Evolutionary conservation across 2,329 filamentous ascomycete genomes (phyloP).

Genomic region (Pestalotiopsis sp.): DNA sequence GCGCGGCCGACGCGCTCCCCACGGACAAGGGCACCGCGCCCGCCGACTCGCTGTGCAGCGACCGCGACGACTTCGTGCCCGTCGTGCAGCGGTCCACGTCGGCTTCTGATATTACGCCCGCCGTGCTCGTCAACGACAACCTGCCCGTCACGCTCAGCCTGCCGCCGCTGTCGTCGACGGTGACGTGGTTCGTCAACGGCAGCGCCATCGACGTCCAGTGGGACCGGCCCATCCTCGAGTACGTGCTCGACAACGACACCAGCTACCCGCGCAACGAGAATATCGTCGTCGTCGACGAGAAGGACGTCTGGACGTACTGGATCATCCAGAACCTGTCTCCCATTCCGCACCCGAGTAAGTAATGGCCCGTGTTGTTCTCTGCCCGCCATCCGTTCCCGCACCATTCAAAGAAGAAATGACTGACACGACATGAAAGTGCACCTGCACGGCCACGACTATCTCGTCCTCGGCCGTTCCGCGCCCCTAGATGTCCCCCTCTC

Average conservation of each 20-base stretch:
- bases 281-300: constrained; percentile 26
- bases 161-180: constrained; percentile 9
- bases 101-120: constrained; percentile 25
- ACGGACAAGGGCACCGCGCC: constrained; percentile 26
- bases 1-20: constrained; percentile 29
- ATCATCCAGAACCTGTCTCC: constrained; percentile 30
- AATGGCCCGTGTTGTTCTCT: too few species aligned
- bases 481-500: constrained; percentile 15
- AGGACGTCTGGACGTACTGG: constrained; percentile 28
- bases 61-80: constrained; percentile 19
- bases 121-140: constrained; percentile 23
- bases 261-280: constrained; percentile 26
- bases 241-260: constrained; percentile 28
- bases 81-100: constrained; percentile 28
- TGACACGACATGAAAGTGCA: constrained; percentile 10
- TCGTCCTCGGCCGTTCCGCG: constrained; percentile 26
- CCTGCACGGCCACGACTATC: constrained; percentile 17
- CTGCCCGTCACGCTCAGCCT: constrained; percentile 18
- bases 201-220: constrained; percentile 38
- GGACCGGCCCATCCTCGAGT: constrained; percentile 40
- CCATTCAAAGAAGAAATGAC: too few species aligned
- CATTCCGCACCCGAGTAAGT: constrained; percentile 16
- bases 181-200: constrained; percentile 34
- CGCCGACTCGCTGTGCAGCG: constrained; percentile 18
- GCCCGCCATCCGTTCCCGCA: too few species aligned